Conservation (phyloP, 2,329 filamentous ascomycete genomes). For the Cercospora sp. region DNA sequence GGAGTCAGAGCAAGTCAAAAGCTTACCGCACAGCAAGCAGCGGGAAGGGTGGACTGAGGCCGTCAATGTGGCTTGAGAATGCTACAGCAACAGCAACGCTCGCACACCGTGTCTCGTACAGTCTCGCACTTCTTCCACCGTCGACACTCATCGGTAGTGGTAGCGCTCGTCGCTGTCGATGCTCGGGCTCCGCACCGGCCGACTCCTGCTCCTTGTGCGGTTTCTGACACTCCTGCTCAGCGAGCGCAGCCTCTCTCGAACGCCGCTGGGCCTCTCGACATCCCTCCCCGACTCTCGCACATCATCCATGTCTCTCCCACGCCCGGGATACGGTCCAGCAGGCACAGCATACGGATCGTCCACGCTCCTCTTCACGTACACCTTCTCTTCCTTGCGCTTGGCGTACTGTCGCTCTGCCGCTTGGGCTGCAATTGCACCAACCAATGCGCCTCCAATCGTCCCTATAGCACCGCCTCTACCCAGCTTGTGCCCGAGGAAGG, state of each 20-base stretch:
- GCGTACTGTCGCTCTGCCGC: slow-evolving; percentile 30
- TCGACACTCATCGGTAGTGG: slow-evolving; percentile 10
- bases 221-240: slow-evolving; percentile 14
- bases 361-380: slow-evolving; percentile 11
- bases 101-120: not conserved
- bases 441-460: slow-evolving; percentile 31
- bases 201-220: slow-evolving; percentile 14
- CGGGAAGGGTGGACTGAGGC: not conserved
- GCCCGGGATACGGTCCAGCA: slow-evolving; percentile 20
- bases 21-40: not conserved
- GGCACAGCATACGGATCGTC: slow-evolving; percentile 11
- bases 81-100: not conserved
- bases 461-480: slow-evolving; percentile 24
- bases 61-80: not conserved
- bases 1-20: not conserved
- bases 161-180: slow-evolving; percentile 18
- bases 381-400: slow-evolving; percentile 31
- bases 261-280: slow-evolving; percentile 7
- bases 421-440: slow-evolving; percentile 32
- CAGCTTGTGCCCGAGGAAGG: slow-evolving; percentile 32
- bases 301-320: slow-evolving; percentile 22
- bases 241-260: slow-evolving; percentile 18
- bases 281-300: slow-evolving; percentile 17
- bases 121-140: not conserved
- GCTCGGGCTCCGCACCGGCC: slow-evolving; percentile 17